Evolutionary conservation across 1,284 basidiomycete genomes (phyloP).

Genomic region (Puccinia horiana): DNA sequence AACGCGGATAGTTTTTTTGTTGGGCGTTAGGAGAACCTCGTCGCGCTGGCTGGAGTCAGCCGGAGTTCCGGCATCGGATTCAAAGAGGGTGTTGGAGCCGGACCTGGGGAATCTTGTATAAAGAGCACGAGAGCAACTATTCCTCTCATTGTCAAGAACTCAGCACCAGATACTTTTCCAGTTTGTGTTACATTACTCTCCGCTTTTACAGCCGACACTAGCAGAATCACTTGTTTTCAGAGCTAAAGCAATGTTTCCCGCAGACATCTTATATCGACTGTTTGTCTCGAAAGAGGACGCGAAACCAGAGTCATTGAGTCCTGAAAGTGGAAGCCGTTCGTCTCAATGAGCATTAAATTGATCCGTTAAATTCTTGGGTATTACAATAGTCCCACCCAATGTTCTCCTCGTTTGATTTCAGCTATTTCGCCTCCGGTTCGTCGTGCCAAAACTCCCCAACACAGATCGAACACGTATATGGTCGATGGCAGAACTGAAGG

Average conservation of each 20-base stretch:
- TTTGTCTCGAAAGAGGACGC: background rate
- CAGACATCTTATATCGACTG: background rate
- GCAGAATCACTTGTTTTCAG: background rate
- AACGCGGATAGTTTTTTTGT: background rate
- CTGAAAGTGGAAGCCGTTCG: conserved; percentile 25
- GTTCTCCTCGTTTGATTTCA: background rate
- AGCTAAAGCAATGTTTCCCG: background rate
- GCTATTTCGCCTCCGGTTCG: background rate
- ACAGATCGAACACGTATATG: conserved; percentile 4
- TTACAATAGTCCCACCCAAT: background rate
- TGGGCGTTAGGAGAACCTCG: background rate
- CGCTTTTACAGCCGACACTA: background rate
- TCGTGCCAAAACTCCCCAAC: background rate
- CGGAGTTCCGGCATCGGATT: background rate
- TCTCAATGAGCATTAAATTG: too few species aligned
- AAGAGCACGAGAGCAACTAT: too few species aligned
- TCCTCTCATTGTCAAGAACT: too few species aligned
- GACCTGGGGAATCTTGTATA: too few species aligned
- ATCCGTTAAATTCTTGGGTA: background rate
- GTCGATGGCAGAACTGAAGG: background rate
- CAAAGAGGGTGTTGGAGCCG: background rate
- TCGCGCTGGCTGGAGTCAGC: background rate
- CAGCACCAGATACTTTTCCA: background rate
- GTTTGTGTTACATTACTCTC: background rate
- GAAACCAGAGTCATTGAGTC: background rate